Percentiles rank a stretch among this genome's conserved stretches.
These are phyloP conservation scores for Anisogramma anomala DNA, from an alignment of 2,329 filamentous ascomycete genomes.

Conservation along the genomic window DNA sequence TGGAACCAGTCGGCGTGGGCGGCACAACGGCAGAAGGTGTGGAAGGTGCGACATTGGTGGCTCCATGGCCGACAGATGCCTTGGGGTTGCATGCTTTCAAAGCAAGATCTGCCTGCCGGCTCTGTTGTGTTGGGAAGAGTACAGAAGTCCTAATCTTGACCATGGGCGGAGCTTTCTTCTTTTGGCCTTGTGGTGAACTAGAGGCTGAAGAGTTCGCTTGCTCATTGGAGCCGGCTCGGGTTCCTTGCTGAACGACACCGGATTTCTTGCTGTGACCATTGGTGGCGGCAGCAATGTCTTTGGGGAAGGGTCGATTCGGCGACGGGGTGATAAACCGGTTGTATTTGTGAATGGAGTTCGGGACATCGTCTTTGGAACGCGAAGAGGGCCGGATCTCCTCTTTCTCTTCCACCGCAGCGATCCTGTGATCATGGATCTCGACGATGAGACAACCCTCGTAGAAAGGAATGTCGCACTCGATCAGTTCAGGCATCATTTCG, in stretches of 20 bases:
- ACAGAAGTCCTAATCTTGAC: conserved; percentile 66
- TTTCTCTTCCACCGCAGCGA: conserved; percentile 49
- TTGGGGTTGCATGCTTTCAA: conserved; percentile 64
- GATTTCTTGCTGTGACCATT: conserved; percentile 18
- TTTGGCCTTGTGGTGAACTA: conserved; percentile 36
- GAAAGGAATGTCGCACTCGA: conserved; percentile 60
- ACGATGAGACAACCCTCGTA: conserved; percentile 96
- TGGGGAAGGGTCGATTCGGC: conserved; percentile 66
- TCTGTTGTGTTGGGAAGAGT: conserved; percentile 71
- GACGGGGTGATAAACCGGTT: conserved; percentile 86
- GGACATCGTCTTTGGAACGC: conserved; percentile 46
- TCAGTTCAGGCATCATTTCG: conserved; percentile 72
- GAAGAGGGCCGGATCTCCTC: conserved; percentile 40
- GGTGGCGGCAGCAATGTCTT: conserved; percentile 28
- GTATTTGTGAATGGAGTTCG: conserved; percentile 85
- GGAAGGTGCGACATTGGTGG: conserved; percentile 44
- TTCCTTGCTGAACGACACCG: conserved; percentile 27
- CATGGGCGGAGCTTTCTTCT: conserved; percentile 38
- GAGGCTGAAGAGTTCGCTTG: conserved; percentile 49
- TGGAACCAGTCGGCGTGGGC: conserved; percentile 48
- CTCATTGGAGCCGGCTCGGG: conserved; percentile 32
- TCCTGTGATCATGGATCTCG: conserved; percentile 80
- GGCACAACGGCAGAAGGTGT: conserved; percentile 51
- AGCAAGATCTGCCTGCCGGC: conserved; percentile 61
- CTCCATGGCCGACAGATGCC: conserved; percentile 23